Percentiles rank a stretch among this genome's conserved stretches.
phyloP scores from a whole-genome alignment of 2,329 filamentous ascomycete species.

The Sporothrix brunneoviolacea region DNA sequence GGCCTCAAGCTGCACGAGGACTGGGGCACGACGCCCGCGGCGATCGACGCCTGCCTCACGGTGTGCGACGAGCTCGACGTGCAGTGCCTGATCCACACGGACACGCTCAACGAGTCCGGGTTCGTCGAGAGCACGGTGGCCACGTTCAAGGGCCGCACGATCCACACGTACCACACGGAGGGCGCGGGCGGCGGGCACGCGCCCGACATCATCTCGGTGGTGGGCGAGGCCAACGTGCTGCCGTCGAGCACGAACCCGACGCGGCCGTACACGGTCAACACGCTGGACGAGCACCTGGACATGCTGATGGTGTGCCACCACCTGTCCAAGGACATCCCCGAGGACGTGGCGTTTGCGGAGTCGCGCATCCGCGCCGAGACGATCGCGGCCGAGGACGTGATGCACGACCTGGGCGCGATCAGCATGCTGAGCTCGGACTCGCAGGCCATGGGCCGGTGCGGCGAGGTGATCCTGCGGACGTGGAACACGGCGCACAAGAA shows the following conservation, averaged over 20 bases:
- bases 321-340: conserved; percentile 82
- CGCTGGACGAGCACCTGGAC: conserved; percentile 90
- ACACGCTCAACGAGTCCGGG: conserved; percentile 94
- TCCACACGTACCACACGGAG: conserved; percentile 96
- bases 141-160: conserved; percentile 79
- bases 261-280: conserved; percentile 83
- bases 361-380: conserved; percentile 91
- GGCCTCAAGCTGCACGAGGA: conserved; percentile 95
- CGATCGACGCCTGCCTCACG: conserved; percentile 77
- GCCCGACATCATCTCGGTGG: conserved; percentile 90
- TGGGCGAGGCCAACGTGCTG: conserved; percentile 81
- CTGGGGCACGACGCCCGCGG: conserved; percentile 86
- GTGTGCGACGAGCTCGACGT: conserved; percentile 90
- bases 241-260: conserved; percentile 91
- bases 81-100: conserved; percentile 90
- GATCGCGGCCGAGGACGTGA: conserved; percentile 91
- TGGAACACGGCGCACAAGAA: conserved; percentile 99
- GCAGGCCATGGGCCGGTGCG: conserved; percentile 94
- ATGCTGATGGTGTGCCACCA: conserved; percentile 99
- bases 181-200: conserved; percentile 92
- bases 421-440: conserved; percentile 96
- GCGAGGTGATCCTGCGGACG: conserved; percentile 85
- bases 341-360: conserved; percentile 94
- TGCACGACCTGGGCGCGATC: conserved; percentile 91
- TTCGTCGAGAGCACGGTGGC: conserved; percentile 87